These are phyloP conservation scores for Aspergillus cejpii DNA, from an alignment of 2,329 filamentous ascomycete genomes.

Conservation along the genomic window DNA sequence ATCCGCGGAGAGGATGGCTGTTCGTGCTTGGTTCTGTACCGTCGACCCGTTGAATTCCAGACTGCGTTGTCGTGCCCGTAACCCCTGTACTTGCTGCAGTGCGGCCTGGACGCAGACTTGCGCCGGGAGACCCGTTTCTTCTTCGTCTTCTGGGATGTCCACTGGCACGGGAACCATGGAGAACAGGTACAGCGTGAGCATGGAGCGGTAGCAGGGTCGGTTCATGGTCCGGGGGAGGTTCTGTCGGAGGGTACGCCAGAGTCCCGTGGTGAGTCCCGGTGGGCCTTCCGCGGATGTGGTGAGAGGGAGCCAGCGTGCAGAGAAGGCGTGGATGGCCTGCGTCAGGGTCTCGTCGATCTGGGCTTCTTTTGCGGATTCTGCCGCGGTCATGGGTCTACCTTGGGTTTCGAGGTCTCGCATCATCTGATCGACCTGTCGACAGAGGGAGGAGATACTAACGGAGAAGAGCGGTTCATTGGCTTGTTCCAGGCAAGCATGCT, in stretches of 20 bases:
- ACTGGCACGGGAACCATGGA: constrained; percentile 38
- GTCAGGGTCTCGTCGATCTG: constrained; percentile 24
- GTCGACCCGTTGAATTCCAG: constrained; percentile 40
- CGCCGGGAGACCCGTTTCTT: constrained; percentile 37
- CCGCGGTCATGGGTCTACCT: constrained; percentile 2
- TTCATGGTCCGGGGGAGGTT: constrained; percentile 41
- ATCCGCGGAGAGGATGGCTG: constrained; percentile 19
- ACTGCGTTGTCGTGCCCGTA: constrained; percentile 37
- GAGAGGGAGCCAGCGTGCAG: constrained; percentile 26
- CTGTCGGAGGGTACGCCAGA: constrained; percentile 36
- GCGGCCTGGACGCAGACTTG: constrained; percentile 40
- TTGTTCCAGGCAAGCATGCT: constrained; percentile 5
- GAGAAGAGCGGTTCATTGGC: constrained; percentile 5
- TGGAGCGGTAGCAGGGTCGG: constrained; percentile 38
- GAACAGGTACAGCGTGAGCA: constrained; percentile 39
- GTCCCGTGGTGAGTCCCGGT: too few species aligned
- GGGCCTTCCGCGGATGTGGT: too few species aligned
- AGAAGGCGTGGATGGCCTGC: constrained; percentile 23
- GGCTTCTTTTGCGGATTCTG: constrained; percentile 9
- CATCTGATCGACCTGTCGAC: constrained; percentile 28
- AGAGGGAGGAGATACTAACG: constrained; percentile 16
- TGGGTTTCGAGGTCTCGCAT: constrained; percentile 29
- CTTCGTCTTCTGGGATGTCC: constrained; percentile 39
- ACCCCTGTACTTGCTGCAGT: constrained; percentile 38
- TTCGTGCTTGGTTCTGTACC: constrained; percentile 26